Percentiles rank a stretch among this genome's conserved stretches.
Evolutionary conservation across 1,139 yeast species (phyloP).

Genomic region (Hansenula anomala): DNA sequence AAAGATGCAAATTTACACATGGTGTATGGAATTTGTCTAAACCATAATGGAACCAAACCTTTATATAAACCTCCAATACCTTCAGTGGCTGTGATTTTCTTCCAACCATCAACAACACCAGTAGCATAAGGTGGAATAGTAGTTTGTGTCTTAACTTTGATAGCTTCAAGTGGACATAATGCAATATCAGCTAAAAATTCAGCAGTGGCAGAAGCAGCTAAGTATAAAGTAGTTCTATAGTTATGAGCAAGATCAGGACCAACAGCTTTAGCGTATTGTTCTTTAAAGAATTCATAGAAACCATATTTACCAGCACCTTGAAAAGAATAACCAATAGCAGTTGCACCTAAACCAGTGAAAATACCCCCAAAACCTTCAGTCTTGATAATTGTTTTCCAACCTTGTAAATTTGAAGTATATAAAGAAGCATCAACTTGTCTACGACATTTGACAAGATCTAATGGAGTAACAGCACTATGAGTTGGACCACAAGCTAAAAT

Average conservation of each 20-base stretch:
- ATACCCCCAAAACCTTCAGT: conserved; percentile 70
- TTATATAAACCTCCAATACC: conserved; percentile 75
- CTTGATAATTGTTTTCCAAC: conserved; percentile 68
- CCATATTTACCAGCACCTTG: conserved; percentile 98
- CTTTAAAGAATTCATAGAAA: conserved; percentile 84
- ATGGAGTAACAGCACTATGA: conserved; percentile 87
- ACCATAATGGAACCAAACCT: conserved; percentile 89
- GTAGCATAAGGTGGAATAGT: conserved; percentile 78
- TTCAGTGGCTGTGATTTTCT: conserved; percentile 58
- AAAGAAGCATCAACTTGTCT: conserved; percentile 75
- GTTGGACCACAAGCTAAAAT: conserved; percentile 91
- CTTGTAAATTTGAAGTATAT: conserved; percentile 72
- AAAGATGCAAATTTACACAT: conserved; percentile 94
- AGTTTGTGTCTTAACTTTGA: conserved; percentile 89
- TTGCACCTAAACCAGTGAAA: conserved; percentile 86
- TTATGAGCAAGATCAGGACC: conserved; percentile 61
- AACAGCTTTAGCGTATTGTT: conserved; percentile 60
- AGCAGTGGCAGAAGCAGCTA: conserved; percentile 87
- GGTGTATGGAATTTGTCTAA: conserved; percentile 92
- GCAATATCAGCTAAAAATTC: conserved; percentile 87
- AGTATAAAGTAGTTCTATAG: conserved; percentile 68
- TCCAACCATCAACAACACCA: conserved; percentile 61
- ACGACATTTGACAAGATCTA: conserved; percentile 90
- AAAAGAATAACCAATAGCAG: conserved; percentile 82
- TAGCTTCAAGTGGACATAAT: conserved; percentile 90